phyloP scores from a whole-genome alignment of 179 eudicot species.

The Spergularia azorica region DNA sequence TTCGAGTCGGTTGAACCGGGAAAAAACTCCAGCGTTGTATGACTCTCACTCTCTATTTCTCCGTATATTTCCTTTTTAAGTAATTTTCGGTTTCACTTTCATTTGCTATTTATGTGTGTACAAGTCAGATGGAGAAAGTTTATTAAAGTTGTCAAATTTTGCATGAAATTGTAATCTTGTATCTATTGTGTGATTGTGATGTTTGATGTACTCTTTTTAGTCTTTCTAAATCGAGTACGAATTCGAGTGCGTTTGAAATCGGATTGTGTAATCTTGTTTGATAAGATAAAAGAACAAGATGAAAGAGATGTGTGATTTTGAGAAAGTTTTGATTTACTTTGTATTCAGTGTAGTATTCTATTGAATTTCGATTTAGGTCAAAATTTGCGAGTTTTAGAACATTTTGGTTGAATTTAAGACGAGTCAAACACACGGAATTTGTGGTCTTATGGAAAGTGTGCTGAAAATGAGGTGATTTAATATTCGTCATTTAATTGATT shows the following conservation, averaged over 20 bases:
- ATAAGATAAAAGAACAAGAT: no score
- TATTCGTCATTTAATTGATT: background rate
- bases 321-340: background rate
- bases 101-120: background rate
- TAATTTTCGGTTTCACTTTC: background rate
- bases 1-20: slow-evolving; percentile 92
- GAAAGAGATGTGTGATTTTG: background rate
- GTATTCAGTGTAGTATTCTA: background rate
- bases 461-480: background rate
- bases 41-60: slow-evolving; percentile 16
- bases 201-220: no score
- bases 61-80: background rate
- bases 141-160: no score
- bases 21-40: slow-evolving; percentile 54
- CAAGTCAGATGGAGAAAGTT: background rate
- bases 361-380: background rate
- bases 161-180: no score
- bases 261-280: background rate
- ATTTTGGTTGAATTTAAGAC: background rate
- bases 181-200: no score
- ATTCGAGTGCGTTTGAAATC: background rate
- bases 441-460: background rate
- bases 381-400: no score
- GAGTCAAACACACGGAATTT: background rate
- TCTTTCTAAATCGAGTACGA: background rate